These are phyloP conservation scores for Fomitopsis pulvina DNA, from an alignment of 768 basidiomycete genomes.

Conservation along the genomic window DNA sequence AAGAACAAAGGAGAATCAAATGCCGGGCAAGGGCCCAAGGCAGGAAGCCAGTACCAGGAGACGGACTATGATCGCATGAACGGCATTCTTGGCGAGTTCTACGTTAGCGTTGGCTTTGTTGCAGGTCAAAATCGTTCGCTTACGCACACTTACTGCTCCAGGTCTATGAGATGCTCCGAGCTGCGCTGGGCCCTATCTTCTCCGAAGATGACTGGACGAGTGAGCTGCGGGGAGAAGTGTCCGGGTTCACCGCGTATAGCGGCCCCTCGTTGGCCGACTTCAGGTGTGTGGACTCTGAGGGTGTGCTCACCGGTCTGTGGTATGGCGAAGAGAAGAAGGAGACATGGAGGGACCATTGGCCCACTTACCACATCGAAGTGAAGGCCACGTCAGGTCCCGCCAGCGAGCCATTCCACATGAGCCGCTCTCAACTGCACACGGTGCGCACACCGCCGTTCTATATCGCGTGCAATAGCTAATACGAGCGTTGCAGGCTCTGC, in stretches of 20 bases:
- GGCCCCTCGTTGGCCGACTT: constrained; percentile 18
- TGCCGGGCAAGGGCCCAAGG: no score
- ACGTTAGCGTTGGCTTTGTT: constrained; percentile 11
- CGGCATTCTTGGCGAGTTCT: constrained; percentile 16
- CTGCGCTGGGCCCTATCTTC: constrained; percentile 12
- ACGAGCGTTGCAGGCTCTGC: no score
- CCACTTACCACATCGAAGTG: constrained; percentile 23
- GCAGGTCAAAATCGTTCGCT: no score
- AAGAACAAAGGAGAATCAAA: no score
- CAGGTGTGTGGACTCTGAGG: constrained; percentile 16
- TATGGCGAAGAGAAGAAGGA: constrained; percentile 11
- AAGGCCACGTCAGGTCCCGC: constrained; percentile 17
- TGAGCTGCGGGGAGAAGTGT: constrained; percentile 13
- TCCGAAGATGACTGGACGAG: constrained; percentile 22
- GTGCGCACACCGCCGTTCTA: constrained; percentile 12
- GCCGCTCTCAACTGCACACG: constrained; percentile 12
- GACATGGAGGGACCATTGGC: constrained; percentile 17
- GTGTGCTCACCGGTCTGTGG: constrained; percentile 16
- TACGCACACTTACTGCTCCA: background rate
- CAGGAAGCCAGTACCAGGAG: background rate
- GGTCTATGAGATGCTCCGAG: constrained; percentile 12
- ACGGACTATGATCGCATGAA: constrained; percentile 4
- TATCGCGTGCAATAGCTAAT: no score
- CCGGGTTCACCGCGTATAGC: constrained; percentile 13
- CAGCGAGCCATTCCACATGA: constrained; percentile 21